Evolutionary conservation across 192 early-diverging fungal species (phyloP).

Genomic region (Backusella circina): DNA sequence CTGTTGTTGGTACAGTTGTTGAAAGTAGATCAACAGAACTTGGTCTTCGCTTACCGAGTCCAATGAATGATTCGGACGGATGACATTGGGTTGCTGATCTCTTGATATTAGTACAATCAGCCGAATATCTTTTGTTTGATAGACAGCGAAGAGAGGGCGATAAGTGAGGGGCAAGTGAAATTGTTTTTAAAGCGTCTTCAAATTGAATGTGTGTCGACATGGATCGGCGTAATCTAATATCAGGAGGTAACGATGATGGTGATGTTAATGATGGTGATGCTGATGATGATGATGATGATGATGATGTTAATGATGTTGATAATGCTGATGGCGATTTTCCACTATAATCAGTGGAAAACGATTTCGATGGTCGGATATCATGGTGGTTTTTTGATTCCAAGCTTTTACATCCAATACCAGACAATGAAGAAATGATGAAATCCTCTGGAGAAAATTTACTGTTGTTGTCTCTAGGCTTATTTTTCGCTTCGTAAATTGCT

Average conservation of each 20-base stretch:
- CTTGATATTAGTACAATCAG: slow-evolving; percentile 8
- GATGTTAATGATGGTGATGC: neutral
- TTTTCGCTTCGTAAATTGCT: slow-evolving; percentile 32
- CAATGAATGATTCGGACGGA: neutral
- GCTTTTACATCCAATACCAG: slow-evolving; percentile 7
- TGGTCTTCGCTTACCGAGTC: neutral
- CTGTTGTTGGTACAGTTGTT: neutral
- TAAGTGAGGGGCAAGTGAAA: neutral
- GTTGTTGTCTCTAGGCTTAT: neutral
- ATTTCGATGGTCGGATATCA: neutral
- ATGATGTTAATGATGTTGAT: neutral
- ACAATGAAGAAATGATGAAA: slow-evolving; percentile 19
- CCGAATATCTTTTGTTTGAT: slow-evolving; percentile 12
- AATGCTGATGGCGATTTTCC: neutral
- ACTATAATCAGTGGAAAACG: neutral
- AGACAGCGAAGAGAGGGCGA: neutral
- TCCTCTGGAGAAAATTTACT: slow-evolving; percentile 2
- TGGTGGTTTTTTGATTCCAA: neutral
- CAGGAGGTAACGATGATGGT: neutral
- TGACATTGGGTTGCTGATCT: neutral
- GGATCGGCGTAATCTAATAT: neutral
- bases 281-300: neutral
- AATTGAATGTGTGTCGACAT: neutral
- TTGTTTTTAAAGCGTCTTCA: neutral
- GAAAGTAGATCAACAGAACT: slow-evolving; percentile 18